phyloP scores from a whole-genome alignment of 1,284 basidiomycete species.

The Moniliella sp. region DNA sequence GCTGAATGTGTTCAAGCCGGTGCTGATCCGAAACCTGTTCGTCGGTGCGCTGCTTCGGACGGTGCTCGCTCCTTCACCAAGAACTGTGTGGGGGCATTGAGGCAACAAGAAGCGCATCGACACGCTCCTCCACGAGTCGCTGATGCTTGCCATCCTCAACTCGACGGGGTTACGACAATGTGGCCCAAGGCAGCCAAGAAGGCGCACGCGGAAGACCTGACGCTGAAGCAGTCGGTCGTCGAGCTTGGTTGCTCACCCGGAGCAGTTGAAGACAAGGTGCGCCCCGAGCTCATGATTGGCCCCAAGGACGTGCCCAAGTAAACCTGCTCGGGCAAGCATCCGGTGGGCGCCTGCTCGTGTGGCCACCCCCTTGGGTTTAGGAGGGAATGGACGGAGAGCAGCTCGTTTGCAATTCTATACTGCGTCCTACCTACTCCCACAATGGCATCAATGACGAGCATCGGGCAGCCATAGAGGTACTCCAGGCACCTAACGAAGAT shows the following conservation, averaged over 20 bases:
- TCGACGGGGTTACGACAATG: slow-evolving; percentile 84
- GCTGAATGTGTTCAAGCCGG: slow-evolving; percentile 97
- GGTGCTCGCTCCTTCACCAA: slow-evolving; percentile 63
- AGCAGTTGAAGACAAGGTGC: slow-evolving; percentile 83
- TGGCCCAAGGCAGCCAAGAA: slow-evolving; percentile 97
- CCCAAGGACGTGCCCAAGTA: slow-evolving; percentile 14
- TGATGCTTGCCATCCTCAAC: slow-evolving; percentile 88
- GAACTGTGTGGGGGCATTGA: slow-evolving; percentile 84
- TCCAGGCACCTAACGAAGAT: too few species aligned
- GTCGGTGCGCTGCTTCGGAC: slow-evolving; percentile 78
- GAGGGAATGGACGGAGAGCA: too few species aligned
- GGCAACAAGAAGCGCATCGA: slow-evolving; percentile 78
- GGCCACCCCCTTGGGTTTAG: too few species aligned
- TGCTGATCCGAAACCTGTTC: slow-evolving; percentile 88
- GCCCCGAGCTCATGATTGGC: slow-evolving; percentile 49
- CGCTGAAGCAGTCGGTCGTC: slow-evolving; percentile 80
- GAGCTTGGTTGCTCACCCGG: slow-evolving; percentile 63
- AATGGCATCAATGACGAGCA: too few species aligned
- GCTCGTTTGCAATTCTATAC: too few species aligned
- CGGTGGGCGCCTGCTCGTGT: too few species aligned
- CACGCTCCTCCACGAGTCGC: slow-evolving; percentile 58
- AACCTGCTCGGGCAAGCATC: too few species aligned
- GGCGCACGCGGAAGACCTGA: slow-evolving; percentile 90
- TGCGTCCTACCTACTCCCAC: too few species aligned
- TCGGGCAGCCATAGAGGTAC: too few species aligned